These are phyloP conservation scores for Triticum turgidum DNA, from an alignment of 176 grass and related monocot genomes.

Conservation along the genomic window DNA sequence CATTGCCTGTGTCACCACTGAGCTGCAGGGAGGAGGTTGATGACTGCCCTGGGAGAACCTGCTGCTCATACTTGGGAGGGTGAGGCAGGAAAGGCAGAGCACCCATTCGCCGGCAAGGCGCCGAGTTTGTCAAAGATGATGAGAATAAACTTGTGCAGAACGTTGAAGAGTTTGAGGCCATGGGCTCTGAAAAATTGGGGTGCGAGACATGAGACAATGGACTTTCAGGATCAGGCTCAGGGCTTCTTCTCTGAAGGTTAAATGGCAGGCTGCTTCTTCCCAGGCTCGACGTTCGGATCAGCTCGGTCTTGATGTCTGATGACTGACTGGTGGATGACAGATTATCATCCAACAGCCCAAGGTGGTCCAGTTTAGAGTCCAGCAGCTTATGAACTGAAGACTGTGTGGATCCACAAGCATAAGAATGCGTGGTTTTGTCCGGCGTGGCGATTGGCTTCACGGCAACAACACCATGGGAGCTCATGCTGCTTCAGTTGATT, in stretches of 20 bases:
- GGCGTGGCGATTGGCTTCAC: constrained; percentile 32
- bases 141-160: constrained; percentile 91
- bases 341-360: constrained; percentile 20
- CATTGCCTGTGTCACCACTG: constrained; percentile 30
- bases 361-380: constrained; percentile 25
- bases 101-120: constrained; percentile 33
- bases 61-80: constrained; percentile 65
- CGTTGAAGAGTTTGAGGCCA: constrained; percentile 74
- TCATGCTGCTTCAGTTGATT: constrained; percentile 48
- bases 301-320: constrained; percentile 42
- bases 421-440: constrained; percentile 38
- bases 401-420: constrained; percentile 45
- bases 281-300: constrained; percentile 34
- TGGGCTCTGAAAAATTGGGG: constrained; percentile 58
- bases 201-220: constrained; percentile 46
- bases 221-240: constrained; percentile 52
- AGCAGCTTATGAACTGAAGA: constrained; percentile 47
- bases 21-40: constrained; percentile 45
- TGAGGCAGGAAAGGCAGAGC: constrained; percentile 83
- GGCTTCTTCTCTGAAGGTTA: constrained; percentile 44
- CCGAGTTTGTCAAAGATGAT: constrained; percentile 44
- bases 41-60: constrained; percentile 40
- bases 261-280: constrained; percentile 38
- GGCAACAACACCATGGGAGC: constrained; percentile 43
- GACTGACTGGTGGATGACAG: constrained; percentile 58